Base-by-base conservation (phyloP, 148 eudicot species). In the Linanthus parryae region DNA sequence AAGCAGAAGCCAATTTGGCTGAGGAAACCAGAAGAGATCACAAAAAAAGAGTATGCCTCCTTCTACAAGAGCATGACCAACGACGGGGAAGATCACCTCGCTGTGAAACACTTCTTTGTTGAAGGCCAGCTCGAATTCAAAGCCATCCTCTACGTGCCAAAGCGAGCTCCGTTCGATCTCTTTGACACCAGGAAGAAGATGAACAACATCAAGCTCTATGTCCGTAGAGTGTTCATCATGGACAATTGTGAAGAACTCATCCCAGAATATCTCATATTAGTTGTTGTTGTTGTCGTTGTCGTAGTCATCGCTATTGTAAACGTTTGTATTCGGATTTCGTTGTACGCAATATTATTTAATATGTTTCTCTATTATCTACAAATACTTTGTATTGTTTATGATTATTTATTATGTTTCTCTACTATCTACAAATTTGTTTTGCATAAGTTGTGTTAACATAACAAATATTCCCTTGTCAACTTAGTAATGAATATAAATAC, bases 61-160 rank as follows among this genome's bases (percentile, higher is more conserved):
- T 47, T 47, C 34, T 47, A 47, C 34, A 47, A 47, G 34, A 25
- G 33, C 34, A 15, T 47, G 24, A 47, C 52, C 1, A 47, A 47
- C 9, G 52, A 47, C 29, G 25, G 52, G 52, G 52, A 47, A 25
- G 52, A 47, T 20, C 52, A 47, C 28, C 28, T 47, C 10, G 34
- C 52, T 26, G 52, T 47, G 52, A 47, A 47, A n/a, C 52, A 47
- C 18, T 47, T 47, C 15, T 47, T 34, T 26, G 52, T 47, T 2
- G 52, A 47, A 34, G 52, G 52, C 3, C 52, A 47, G 34, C 52
- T 47, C 2, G 52, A 47, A 34, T 47, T 47, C 9, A 47, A 47
- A 34, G 52, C 52, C 28, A 21, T 47, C 15, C 34, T 47, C 7
- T 47, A 25, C 16, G 52, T 27, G 3, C 52, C 52, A 0, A 47